A percentile compares a stretch with the other conserved stretches of the same genome.
Evolutionary conservation across 176 grass and related monocot species (phyloP).

Genomic region (Rhynchospora pubera): DNA sequence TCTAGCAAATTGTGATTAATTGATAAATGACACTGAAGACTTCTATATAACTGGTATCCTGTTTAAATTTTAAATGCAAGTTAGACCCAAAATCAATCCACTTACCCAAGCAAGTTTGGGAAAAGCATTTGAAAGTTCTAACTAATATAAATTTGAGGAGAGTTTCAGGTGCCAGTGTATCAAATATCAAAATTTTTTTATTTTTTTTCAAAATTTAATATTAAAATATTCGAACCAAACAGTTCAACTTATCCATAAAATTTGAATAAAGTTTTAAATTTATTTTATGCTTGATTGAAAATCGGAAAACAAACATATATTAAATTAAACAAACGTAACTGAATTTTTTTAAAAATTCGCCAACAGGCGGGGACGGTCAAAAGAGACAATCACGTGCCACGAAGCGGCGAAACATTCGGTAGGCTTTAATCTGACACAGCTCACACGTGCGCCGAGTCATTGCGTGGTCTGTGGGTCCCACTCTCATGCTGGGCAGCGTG

Average conservation of each 20-base stretch:
- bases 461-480: neutral
- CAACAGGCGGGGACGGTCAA: neutral
- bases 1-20: neutral
- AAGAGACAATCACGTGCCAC: conserved; percentile 6
- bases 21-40: neutral
- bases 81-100: neutral
- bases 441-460: conserved; percentile 18
- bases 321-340: too few species aligned
- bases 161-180: too few species aligned
- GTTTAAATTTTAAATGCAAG: neutral
- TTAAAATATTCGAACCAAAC: too few species aligned
- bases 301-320: too few species aligned
- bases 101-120: neutral
- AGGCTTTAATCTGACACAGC: conserved; percentile 4
- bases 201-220: too few species aligned
- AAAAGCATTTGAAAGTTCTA: neutral
- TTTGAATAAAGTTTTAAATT: too few species aligned
- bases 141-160: too few species aligned
- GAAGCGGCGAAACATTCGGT: conserved; percentile 22
- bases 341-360: neutral
- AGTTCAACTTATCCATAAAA: too few species aligned
- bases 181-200: too few species aligned
- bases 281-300: too few species aligned
- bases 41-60: neutral
- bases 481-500: conserved; percentile 1